phyloP scores from a whole-genome alignment of 352 stramenopile species.

The Pythium sp. region DNA sequence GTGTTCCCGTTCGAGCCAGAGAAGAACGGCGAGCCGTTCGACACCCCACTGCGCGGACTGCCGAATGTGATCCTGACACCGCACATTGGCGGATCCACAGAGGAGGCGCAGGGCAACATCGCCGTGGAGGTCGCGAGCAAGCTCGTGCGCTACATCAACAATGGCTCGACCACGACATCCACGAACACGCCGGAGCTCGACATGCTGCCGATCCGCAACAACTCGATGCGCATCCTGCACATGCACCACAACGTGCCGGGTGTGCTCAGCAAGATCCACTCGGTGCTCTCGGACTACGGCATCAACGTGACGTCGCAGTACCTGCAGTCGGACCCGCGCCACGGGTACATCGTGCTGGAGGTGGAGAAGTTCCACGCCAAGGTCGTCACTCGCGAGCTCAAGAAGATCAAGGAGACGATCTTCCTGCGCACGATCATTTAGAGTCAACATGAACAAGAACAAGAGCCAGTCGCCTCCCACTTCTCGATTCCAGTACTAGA shows the following conservation, averaged over 20 bases:
- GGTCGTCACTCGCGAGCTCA: slow-evolving; percentile 74
- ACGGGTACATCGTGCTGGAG: slow-evolving; percentile 83
- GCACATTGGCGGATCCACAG: slow-evolving; percentile 95
- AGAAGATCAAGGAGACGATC: slow-evolving; percentile 87
- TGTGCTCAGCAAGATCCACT: slow-evolving; percentile 86
- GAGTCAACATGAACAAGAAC: not conserved
- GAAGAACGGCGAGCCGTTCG: slow-evolving; percentile 81
- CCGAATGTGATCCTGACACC: slow-evolving; percentile 93
- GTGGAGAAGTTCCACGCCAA: slow-evolving; percentile 81
- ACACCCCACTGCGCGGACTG: slow-evolving; percentile 87
- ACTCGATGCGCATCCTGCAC: slow-evolving; percentile 84
- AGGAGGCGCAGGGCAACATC: slow-evolving; percentile 94
- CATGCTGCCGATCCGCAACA: slow-evolving; percentile 66
- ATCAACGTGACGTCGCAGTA: slow-evolving; percentile 88
- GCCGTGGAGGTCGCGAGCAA: slow-evolving; percentile 79
- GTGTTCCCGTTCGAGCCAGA: slow-evolving; percentile 89
- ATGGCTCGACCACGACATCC: slow-evolving; percentile 74
- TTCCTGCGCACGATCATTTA: slow-evolving; percentile 80
- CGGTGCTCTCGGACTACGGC: slow-evolving; percentile 77
- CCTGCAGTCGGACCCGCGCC: slow-evolving; percentile 74
- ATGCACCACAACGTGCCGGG: slow-evolving; percentile 85
- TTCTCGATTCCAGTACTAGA: not conserved
- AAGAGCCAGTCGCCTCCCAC: not conserved
- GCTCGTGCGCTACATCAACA: slow-evolving; percentile 80
- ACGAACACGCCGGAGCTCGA: slow-evolving; percentile 82